A percentile compares a stretch with the other conserved stretches of the same genome.
Evolutionary conservation across 1,139 yeast species (phyloP).

Genomic region (Starmera stellimalicola): DNA sequence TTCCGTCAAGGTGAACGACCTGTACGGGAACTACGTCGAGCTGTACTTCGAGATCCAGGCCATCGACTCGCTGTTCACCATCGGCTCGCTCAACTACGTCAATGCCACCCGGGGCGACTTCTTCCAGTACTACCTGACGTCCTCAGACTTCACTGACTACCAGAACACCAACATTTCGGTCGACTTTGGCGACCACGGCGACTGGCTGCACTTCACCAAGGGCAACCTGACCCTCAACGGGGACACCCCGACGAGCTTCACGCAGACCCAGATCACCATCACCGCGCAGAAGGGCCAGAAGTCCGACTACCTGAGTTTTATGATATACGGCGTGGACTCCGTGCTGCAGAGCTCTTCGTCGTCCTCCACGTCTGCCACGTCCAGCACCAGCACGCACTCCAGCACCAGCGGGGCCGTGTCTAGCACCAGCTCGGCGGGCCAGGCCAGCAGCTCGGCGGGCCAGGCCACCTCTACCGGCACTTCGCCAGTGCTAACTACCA

Average conservation of each 20-base stretch:
- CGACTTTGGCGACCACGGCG: slow-evolving; percentile 30
- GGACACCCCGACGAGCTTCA: slow-evolving; percentile 50
- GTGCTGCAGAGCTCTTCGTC: slow-evolving; percentile 19
- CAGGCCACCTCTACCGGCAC: slow-evolving; percentile 20
- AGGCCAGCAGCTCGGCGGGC: slow-evolving; percentile 20
- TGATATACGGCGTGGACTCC: slow-evolving; percentile 44
- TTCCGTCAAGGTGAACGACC: slow-evolving; percentile 50
- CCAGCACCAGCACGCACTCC: slow-evolving; percentile 14
- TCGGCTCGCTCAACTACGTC: slow-evolving; percentile 39
- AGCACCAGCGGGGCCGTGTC: slow-evolving; percentile 14
- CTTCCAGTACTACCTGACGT: slow-evolving; percentile 44
- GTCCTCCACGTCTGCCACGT: slow-evolving; percentile 8
- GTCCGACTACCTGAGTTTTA: slow-evolving; percentile 38
- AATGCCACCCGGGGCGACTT: slow-evolving; percentile 58
- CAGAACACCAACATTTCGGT: slow-evolving; percentile 42
- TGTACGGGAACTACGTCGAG: slow-evolving; percentile 53
- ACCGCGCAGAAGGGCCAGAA: slow-evolving; percentile 37
- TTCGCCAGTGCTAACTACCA: slow-evolving; percentile 16
- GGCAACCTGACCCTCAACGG: slow-evolving; percentile 65
- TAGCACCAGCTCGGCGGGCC: slow-evolving; percentile 10
- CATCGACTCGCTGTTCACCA: slow-evolving; percentile 38
- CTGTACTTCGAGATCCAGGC: slow-evolving; percentile 40
- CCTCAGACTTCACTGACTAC: slow-evolving; percentile 45
- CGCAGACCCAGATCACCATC: slow-evolving; percentile 38
- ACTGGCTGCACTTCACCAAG: slow-evolving; percentile 59